Conservation (phyloP, 2,329 filamentous ascomycete genomes). For the Pestalotiopsis fici region DNA sequence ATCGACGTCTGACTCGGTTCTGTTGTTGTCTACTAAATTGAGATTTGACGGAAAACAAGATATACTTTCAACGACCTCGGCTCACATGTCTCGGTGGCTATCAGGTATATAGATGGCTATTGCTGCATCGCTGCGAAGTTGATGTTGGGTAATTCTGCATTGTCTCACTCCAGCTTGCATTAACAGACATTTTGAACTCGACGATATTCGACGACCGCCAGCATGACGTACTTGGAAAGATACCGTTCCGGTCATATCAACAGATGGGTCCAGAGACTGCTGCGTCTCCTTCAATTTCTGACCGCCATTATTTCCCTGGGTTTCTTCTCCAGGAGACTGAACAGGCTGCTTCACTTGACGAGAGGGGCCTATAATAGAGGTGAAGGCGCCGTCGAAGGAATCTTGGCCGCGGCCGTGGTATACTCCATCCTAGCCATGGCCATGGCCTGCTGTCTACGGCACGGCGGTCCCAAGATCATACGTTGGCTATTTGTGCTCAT, state of each 20-base stretch:
- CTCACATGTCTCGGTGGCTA: background rate
- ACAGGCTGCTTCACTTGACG: slow-evolving; percentile 37
- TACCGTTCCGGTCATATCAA: slow-evolving; percentile 11
- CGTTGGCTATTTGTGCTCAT: slow-evolving; percentile 40
- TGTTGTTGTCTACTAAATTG: background rate
- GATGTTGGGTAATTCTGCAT: background rate
- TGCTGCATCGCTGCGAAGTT: background rate
- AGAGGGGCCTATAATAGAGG: slow-evolving; percentile 34
- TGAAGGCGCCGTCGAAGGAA: slow-evolving; percentile 39
- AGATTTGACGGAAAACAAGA: background rate
- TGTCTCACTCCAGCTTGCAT: background rate
- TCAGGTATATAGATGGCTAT: background rate
- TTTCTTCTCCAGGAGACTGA: slow-evolving; percentile 40
- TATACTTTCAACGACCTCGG: background rate
- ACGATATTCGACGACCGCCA: background rate
- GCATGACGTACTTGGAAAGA: slow-evolving; percentile 5
- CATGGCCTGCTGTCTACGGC: slow-evolving; percentile 33
- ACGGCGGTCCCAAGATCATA: slow-evolving; percentile 29
- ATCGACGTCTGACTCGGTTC: background rate
- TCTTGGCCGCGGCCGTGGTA: slow-evolving; percentile 42
- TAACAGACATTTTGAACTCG: background rate
- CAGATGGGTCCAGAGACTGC: slow-evolving; percentile 32
- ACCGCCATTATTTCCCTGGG: slow-evolving; percentile 42
- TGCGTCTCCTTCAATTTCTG: slow-evolving; percentile 42
- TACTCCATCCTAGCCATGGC: slow-evolving; percentile 40